These are phyloP conservation scores for Cladosporium sp. DNA, from an alignment of 2,329 filamentous ascomycete genomes.

Conservation along the genomic window DNA sequence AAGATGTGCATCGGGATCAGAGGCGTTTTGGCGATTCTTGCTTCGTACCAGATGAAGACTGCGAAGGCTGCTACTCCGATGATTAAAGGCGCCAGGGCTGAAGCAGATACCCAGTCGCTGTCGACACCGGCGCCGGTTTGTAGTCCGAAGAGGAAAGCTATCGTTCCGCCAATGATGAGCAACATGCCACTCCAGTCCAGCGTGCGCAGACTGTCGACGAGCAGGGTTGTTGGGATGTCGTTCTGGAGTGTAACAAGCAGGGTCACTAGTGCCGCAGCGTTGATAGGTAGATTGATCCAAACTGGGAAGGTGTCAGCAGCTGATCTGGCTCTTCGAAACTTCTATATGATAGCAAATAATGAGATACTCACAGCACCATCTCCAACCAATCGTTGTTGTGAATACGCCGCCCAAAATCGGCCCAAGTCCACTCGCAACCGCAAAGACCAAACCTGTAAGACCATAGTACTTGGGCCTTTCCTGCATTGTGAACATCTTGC, in stretches of 20 bases:
- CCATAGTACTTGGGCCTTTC: slow-evolving; percentile 44
- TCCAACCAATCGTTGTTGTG: slow-evolving; percentile 21
- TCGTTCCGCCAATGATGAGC: slow-evolving; percentile 47
- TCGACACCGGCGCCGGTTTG: slow-evolving; percentile 52
- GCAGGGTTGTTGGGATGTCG: slow-evolving; percentile 51
- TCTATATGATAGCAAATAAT: slow-evolving; percentile 28
- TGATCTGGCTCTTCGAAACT: not conserved
- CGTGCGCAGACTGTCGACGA: slow-evolving; percentile 46
- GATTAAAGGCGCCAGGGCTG: slow-evolving; percentile 52
- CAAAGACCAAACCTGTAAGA: slow-evolving; percentile 37
- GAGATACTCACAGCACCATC: slow-evolving; percentile 20
- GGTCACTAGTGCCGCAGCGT: slow-evolving; percentile 45
- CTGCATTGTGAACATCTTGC: slow-evolving; percentile 47
- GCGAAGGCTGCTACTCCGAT: slow-evolving; percentile 50
- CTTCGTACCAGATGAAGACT: slow-evolving; percentile 69
- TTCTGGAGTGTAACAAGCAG: slow-evolving; percentile 52
- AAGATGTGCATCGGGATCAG: slow-evolving; percentile 74
- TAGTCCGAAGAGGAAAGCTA: slow-evolving; percentile 51
- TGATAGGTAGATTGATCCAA: slow-evolving; percentile 54
- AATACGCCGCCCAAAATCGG: slow-evolving; percentile 44
- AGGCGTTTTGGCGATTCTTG: slow-evolving; percentile 62
- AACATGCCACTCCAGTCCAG: slow-evolving; percentile 53
- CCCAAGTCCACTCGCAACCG: slow-evolving; percentile 40
- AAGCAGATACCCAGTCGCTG: slow-evolving; percentile 48
- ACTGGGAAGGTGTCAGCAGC: not conserved